Base-by-base conservation (phyloP, 768 basidiomycete genomes). In the Lentinula sp. region DNA sequence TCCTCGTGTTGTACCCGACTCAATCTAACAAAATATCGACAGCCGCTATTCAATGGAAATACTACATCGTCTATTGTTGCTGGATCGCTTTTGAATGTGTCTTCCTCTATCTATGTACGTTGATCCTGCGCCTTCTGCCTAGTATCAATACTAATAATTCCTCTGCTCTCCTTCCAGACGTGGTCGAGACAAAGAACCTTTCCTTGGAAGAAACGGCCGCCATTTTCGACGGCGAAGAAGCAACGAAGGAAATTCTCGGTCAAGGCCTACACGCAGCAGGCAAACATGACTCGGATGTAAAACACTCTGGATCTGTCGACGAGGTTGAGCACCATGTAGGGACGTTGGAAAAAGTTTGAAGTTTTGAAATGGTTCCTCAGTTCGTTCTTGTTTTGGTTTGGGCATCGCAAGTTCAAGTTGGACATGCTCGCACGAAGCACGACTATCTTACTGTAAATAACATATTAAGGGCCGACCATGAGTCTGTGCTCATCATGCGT, bases 141-240 rank as follows among this genome's bases (percentile, higher is more conserved):
- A 31, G 3, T 15, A 18, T 23, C 21, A 3, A 34, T 46, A 35
- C 13, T 61, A 54, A 57, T 65, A 35, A 18, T 50, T 28, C 28
- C 28, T 13, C 1, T 39, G 0, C 13, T 43, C 15, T 8, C 10
- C 21, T 32, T 23, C 9, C 62, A 78, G 77, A 79, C 72, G 69
- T 88, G 68, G 70, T 89, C 60, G 88, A 91, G 78, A 89, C 88
- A 61, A 87, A 83, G 77, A 80, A 81, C 71, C 83, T 81, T 62
- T 84, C 88, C 16, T 80, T 92, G 64, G 89, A 92, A 70, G 90
- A 92, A 76, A 91, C 89, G n/a, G 86, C 89, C 8, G 86, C 80
- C 39, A 70, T 92, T 57, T 92, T 92, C 77, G 89, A 92, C 65
- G 89, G 88, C 42, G 82, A 85, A 10, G 81, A 83, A 1, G 82